phyloP scores from a whole-genome alignment of 371 early-diverging fungal genomes.

The Syncephalastrum monosporum region DNA sequence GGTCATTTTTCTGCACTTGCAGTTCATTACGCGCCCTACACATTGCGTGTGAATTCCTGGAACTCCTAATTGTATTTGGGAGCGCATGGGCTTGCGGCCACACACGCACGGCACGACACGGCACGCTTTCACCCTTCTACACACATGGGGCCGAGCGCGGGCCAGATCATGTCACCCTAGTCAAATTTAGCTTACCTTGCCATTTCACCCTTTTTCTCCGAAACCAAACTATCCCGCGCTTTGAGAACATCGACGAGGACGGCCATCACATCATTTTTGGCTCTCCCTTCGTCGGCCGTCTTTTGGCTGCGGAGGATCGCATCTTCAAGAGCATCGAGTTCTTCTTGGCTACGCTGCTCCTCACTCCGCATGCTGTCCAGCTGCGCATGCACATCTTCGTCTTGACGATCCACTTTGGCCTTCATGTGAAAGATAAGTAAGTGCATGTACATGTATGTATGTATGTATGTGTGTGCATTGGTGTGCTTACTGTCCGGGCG shows the following conservation, averaged over 20 bases:
- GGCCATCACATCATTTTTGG: not conserved
- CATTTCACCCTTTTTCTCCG: constrained; percentile 10
- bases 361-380: constrained; percentile 9
- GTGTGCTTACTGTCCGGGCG: constrained; percentile 2
- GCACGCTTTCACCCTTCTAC: not conserved
- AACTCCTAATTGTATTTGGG: not conserved
- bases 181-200: constrained; percentile 3
- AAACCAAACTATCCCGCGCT: constrained; percentile 7
- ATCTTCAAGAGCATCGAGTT: constrained; percentile 9
- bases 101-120: not conserved
- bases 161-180: not conserved
- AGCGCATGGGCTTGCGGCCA: not conserved
- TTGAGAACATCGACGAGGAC: constrained; percentile 1
- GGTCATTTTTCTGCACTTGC: constrained; percentile 3
- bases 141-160: too few species aligned
- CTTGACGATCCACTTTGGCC: not conserved
- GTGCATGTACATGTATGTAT: too few species aligned
- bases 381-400: constrained; percentile 8
- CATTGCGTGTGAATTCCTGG: not conserved
- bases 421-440: too few species aligned
- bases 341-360: constrained; percentile 6
- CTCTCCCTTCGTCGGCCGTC: constrained; percentile 5
- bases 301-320: constrained; percentile 3
- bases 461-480: too few species aligned
- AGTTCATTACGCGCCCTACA: constrained; percentile 1